Evolutionary conservation across 2,329 filamentous ascomycete genomes (phyloP), one percentile per base, ranked within the genome.

Genomic region (Alternaria gansuensis): DNA sequence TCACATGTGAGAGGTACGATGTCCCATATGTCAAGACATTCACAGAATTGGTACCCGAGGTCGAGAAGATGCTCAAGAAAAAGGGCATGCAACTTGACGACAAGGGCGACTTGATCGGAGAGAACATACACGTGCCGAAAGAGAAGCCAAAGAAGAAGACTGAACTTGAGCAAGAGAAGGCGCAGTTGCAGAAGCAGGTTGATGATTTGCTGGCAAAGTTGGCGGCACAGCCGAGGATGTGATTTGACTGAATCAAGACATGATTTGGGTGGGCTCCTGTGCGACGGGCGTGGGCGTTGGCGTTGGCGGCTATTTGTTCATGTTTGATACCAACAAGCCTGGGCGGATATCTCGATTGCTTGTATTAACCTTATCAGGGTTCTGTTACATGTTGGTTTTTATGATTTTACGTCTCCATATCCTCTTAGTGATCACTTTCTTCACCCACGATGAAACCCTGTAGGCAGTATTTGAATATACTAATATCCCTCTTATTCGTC

Each of bases 1-100:
- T 87, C 13, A 81, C 87, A 9, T 88, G 86, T 60, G 69, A 77
- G 57, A 78, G 78, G 52, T 83, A 82, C 59, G 78, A 73, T 0
- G 71, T 87, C 5, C 74, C 79, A 9, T 9, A 26, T 54, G 73
- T 84, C 29, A 75, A 80, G 14, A 79, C 67, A 3, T 75, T 82
- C 24, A 76, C 76, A 4, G 78, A 79, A 6, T 65, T 87, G 50
- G 66, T 66, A n/a, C 67, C 71, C 21, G 52, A 63, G 4, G 67
- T 84, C 8, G 54, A 70, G 55, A 63, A 65, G 21, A 78, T 67
- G 65, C 53, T 82, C 26, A 33, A 49, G 34, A 17, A 62, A 24
- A 69, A 75, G 63, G 74, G 73, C 10, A 60, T 74, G 71, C 28
- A 41, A 46, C 14, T 71, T 3, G 67, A 69, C 49, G 33, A 46